These are phyloP conservation scores for Ganoderma meredithae DNA, from an alignment of 1,284 basidiomycete species.

Conservation along the genomic window DNA sequence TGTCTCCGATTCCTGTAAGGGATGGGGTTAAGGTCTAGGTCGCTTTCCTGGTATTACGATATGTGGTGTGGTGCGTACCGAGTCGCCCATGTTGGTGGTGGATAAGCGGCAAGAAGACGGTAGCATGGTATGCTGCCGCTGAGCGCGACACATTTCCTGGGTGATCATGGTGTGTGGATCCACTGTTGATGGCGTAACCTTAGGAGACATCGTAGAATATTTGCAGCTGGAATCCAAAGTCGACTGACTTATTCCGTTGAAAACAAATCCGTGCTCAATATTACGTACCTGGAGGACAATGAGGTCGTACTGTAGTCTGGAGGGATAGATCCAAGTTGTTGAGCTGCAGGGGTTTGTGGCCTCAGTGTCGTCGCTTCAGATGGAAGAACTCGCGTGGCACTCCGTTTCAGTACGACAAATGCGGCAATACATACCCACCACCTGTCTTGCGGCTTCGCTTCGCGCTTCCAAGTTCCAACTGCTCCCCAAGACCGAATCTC, in stretches of 20 bases:
- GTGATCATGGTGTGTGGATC: conserved; percentile 16
- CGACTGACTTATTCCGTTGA: not conserved
- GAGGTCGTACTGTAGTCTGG: not conserved
- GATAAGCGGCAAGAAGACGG: not conserved
- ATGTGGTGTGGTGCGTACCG: not conserved
- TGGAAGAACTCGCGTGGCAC: not conserved
- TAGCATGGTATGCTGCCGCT: not conserved
- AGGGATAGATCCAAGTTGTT: not conserved
- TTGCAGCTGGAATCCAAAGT: not conserved
- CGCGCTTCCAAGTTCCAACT: not conserved
- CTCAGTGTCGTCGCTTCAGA: not conserved
- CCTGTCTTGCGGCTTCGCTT: not conserved
- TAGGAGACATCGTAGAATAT: not conserved
- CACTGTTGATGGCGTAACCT: not conserved
- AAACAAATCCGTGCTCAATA: not conserved
- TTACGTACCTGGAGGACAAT: not conserved
- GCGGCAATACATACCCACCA: not conserved
- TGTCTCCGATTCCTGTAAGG: not conserved
- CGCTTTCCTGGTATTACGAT: not conserved
- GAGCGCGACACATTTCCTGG: conserved; percentile 18
- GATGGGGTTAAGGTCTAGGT: not conserved
- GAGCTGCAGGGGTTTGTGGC: not conserved
- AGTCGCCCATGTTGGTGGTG: not conserved
- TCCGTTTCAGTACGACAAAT: not conserved
- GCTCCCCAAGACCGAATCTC: not conserved